Conservation (phyloP, 441 rosid genomes). For the Eruca vesicaria region DNA sequence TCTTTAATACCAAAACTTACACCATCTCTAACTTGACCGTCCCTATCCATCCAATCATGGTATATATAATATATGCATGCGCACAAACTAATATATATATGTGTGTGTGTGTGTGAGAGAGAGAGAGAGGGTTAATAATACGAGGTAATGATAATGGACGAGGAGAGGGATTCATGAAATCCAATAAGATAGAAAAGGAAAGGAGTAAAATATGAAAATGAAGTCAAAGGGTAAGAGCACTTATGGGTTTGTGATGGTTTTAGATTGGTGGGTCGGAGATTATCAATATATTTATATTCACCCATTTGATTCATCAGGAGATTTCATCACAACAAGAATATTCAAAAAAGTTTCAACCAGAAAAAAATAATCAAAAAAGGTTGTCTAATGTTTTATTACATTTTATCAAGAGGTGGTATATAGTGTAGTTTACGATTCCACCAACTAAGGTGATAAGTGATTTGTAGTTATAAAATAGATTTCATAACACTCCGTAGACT, state of each 20-base stretch:
- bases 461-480: slow-evolving; percentile 5
- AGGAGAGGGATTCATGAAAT: slow-evolving; percentile 30
- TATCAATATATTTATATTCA: background rate
- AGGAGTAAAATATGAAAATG: slow-evolving; percentile 24
- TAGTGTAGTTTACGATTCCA: slow-evolving; percentile 23
- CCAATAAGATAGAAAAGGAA: slow-evolving; percentile 34
- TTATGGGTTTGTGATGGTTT: slow-evolving; percentile 5
- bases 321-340: slow-evolving; percentile 16
- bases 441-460: slow-evolving; percentile 1
- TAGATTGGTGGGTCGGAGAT: slow-evolving; percentile 10
- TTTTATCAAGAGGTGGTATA: background rate
- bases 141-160: slow-evolving; percentile 34
- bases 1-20: background rate
- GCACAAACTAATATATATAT: slow-evolving; percentile 8
- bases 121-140: slow-evolving; percentile 4
- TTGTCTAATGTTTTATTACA: background rate
- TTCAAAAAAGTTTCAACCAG: slow-evolving; percentile 12
- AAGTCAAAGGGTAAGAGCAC: slow-evolving; percentile 27
- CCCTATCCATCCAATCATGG: slow-evolving; percentile 27
- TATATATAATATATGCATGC: slow-evolving; percentile 16
- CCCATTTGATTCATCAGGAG: slow-evolving; percentile 23
- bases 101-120: background rate
- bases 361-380: background rate
- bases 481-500: background rate
- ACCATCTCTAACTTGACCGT: slow-evolving; percentile 13